Evolutionary conservation across 441 rosid genomes (phyloP).

Genomic region (Manihot esculenta): DNA sequence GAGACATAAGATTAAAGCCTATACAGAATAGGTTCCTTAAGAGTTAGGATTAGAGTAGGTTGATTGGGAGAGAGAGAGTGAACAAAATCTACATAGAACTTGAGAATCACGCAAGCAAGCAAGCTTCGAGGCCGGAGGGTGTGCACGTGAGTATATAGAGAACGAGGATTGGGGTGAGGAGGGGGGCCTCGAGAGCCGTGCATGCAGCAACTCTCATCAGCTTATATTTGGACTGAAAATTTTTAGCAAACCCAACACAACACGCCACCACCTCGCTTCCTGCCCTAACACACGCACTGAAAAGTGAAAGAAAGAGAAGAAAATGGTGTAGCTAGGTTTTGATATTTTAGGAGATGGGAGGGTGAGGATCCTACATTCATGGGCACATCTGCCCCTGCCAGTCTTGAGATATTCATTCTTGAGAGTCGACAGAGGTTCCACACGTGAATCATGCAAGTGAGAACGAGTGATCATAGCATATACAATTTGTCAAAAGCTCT

Average conservation of each 20-base stretch:
- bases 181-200: background rate
- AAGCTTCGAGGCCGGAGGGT: background rate
- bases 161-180: background rate
- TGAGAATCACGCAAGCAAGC: constrained; percentile 14
- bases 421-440: too few relatives aligned
- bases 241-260: background rate
- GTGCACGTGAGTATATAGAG: constrained; percentile 1
- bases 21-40: too few relatives aligned
- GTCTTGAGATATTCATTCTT: too few relatives aligned
- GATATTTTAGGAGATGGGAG: background rate
- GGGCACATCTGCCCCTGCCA: too few relatives aligned
- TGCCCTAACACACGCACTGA: constrained; percentile 11
- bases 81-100: background rate
- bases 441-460: too few relatives aligned
- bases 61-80: background rate
- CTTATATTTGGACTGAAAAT: background rate
- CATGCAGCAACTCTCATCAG: too few relatives aligned
- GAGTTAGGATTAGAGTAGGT: background rate
- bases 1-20: too few relatives aligned
- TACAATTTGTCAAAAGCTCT: too few relatives aligned
- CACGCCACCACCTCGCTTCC: constrained; percentile 20
- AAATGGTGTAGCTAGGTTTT: background rate
- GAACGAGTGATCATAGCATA: too few relatives aligned
- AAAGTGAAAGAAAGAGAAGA: background rate
- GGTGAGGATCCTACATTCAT: too few relatives aligned